phyloP scores from a whole-genome alignment of 257 asterid genomes.

The Gardenia jasminoides region DNA sequence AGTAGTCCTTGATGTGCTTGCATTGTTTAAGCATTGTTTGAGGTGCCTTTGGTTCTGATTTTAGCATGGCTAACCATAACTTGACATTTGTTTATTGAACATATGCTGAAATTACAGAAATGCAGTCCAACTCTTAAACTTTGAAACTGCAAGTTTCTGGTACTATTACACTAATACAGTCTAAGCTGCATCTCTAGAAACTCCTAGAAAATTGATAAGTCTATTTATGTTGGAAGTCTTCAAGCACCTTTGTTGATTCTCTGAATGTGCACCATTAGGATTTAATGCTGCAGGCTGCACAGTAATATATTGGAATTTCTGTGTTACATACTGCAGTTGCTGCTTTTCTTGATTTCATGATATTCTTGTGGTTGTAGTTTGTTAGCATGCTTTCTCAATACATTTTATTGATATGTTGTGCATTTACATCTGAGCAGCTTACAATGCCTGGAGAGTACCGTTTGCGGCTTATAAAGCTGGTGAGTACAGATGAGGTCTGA shows the following conservation, averaged over 20 bases:
- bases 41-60: neutral
- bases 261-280: neutral
- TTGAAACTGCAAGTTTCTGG: no score
- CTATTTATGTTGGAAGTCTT: no score
- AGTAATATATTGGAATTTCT: neutral
- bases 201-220: no score
- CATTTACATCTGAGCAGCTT: conserved; percentile 51
- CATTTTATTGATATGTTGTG: conserved; percentile 26
- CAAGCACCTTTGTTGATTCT: neutral
- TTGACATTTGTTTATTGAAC: neutral
- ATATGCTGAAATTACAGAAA: neutral
- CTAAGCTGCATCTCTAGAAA: no score
- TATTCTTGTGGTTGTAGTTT: neutral
- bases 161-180: no score
- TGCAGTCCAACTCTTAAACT: neutral
- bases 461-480: conserved; percentile 84
- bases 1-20: neutral
- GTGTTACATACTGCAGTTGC: neutral
- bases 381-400: neutral
- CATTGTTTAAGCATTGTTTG: neutral
- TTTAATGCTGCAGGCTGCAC: neutral
- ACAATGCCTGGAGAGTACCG: conserved; percentile 77
- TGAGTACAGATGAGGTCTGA: conserved; percentile 32
- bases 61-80: neutral
- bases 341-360: conserved; percentile 1